A percentile compares a stretch with the other conserved stretches of the same genome.
Conservation (phyloP, 306 rosid species). For the Casuarina glauca region DNA sequence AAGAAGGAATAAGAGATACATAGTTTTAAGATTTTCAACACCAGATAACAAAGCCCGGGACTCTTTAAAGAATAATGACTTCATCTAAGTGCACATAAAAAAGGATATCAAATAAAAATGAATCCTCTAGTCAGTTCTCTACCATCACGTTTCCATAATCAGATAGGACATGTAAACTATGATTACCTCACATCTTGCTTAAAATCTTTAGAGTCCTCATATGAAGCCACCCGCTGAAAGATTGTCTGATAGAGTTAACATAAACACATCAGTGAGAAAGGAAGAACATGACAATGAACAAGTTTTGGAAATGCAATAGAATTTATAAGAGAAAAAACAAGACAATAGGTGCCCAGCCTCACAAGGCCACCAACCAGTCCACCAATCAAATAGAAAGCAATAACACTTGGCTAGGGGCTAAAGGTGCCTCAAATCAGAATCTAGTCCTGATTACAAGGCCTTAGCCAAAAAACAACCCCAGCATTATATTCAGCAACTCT, state of each 20-base stretch:
- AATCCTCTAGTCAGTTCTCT: conserved; percentile 1
- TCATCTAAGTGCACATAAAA: background rate
- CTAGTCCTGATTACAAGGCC: background rate
- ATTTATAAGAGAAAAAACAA: no score
- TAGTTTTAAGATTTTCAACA: background rate
- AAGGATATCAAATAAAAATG: conserved; percentile 8
- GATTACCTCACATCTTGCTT: conserved; percentile 66
- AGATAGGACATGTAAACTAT: conserved; percentile 14
- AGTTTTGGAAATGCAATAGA: conserved; percentile 10
- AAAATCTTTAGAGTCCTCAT: conserved; percentile 66
- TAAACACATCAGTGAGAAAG: conserved; percentile 20
- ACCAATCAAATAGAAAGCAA: background rate
- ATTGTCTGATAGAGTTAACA: conserved; percentile 56
- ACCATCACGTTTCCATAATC: conserved; percentile 20
- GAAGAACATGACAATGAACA: background rate
- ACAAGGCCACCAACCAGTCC: no score
- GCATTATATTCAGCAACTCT: background rate
- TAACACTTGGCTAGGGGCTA: background rate
- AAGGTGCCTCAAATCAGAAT: background rate
- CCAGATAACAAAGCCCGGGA: background rate
- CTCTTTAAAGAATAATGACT: background rate
- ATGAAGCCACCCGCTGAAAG: conserved; percentile 58
- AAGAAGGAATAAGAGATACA: background rate
- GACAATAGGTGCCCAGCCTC: no score
- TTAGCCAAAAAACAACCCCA: background rate